A percentile compares a stretch with the other conserved stretches of the same genome.
Evolutionary conservation across 1,139 yeast genomes (phyloP).

Genomic region (Lizanozyma gosingica): DNA sequence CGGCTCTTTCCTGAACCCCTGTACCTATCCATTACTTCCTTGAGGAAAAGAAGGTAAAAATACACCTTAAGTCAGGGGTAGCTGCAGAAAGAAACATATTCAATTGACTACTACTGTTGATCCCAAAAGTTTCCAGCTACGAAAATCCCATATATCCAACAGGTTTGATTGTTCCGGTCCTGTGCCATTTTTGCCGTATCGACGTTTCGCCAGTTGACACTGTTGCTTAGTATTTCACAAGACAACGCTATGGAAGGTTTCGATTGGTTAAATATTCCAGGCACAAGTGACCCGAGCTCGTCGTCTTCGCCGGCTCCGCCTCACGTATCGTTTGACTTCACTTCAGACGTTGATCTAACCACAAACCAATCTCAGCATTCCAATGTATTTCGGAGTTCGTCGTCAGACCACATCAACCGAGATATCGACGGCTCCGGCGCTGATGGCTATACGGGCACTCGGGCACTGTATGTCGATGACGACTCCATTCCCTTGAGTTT

Average conservation of each 20-base stretch:
- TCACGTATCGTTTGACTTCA: not conserved
- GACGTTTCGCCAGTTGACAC: too few species aligned
- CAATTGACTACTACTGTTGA: too few species aligned
- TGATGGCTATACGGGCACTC: not conserved
- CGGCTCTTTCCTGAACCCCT: too few species aligned
- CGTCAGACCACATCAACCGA: not conserved
- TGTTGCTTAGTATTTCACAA: too few species aligned
- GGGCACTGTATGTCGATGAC: slow-evolving; percentile 5
- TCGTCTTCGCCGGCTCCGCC: not conserved
- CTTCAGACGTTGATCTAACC: not conserved
- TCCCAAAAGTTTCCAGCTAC: too few species aligned
- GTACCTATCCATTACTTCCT: too few species aligned
- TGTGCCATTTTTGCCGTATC: too few species aligned
- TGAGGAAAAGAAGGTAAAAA: too few species aligned
- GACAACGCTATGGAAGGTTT: not conserved
- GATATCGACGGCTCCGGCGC: not conserved
- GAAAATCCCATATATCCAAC: too few species aligned
- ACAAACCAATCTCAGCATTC: not conserved
- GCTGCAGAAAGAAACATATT: too few species aligned
- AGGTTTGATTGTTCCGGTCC: too few species aligned
- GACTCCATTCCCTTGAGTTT: slow-evolving; percentile 49
- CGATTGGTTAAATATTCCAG: not conserved
- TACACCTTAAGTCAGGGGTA: too few species aligned
- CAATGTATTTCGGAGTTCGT: not conserved
- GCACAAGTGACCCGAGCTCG: not conserved